Evolutionary conservation across 2,329 filamentous ascomycete genomes (phyloP).

Genomic region (Colletotrichum simmondsii): DNA sequence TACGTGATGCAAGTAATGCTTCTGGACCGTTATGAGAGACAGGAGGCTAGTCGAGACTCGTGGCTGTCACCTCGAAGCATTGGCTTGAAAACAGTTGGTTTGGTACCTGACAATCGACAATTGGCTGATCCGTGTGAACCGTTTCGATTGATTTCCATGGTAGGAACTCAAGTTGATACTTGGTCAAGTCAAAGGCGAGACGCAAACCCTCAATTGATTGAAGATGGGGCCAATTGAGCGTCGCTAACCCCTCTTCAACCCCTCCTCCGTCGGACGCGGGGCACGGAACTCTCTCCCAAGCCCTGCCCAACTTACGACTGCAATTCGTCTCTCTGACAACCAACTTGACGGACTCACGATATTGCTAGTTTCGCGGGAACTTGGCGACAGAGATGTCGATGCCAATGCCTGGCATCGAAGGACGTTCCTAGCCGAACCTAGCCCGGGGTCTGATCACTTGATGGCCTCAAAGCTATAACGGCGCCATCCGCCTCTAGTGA

Average conservation of each 20-base stretch:
- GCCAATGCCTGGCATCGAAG: background rate
- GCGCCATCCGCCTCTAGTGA: conserved; percentile 22
- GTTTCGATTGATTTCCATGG: background rate
- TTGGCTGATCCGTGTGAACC: background rate
- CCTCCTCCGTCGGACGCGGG: conserved; percentile 7
- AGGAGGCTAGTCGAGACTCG: conserved; percentile 2
- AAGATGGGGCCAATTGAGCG: background rate
- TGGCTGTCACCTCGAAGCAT: background rate
- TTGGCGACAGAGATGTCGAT: background rate
- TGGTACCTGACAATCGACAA: background rate
- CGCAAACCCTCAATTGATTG: background rate
- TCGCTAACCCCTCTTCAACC: background rate
- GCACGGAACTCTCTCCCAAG: background rate
- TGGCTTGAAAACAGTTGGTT: background rate
- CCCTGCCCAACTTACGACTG: background rate
- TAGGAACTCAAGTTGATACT: background rate
- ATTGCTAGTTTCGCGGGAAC: too few relatives aligned
- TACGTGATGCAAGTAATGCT: conserved; percentile 33
- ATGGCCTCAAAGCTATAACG: conserved; percentile 14
- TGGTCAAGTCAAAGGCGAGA: background rate
- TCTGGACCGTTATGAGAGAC: conserved; percentile 15
- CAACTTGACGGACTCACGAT: background rate
- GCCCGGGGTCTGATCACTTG: background rate
- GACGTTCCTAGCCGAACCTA: background rate
- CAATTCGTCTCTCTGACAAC: background rate